Evolutionary conservation across 2,329 filamentous ascomycete species (phyloP), one percentile per base, ranked within the genome.

Genomic region (Hymenotorrendiella dingleyae): DNA sequence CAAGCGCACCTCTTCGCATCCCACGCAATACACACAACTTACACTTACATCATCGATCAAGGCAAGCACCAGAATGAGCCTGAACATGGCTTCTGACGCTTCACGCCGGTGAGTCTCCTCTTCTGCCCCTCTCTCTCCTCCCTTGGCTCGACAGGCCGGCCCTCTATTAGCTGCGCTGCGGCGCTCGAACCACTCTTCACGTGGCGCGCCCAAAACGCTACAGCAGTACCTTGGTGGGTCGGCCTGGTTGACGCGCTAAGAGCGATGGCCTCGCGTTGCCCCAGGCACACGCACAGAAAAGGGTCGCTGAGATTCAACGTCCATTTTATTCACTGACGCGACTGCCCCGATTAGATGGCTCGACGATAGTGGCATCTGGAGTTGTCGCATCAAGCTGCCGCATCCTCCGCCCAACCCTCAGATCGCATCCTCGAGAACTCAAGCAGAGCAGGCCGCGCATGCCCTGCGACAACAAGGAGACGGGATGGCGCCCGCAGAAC

Each of bases 371-470:
- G 54, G 56, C 30, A 56, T 57, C 40, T 57, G 52, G 55, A 56
- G 54, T 38, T 61, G 59, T 55, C 57, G 57, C 44, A 61, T 61
- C 42, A 60, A 60, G 45, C 45, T 60, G 3, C 49, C 56, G 21
- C 50, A 52, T 23, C 36, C 52, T 7, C 48, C 50, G 9, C 24
- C 38, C 20, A 43, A 54, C 6, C 21, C 40, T 24, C 40, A 32
- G 3, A 20, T 14, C 33, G 35, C 36, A 23, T 26, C 33, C 11
- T 32, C 28, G 16, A 34, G 23, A 36, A 26, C 33, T 4, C 19
- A 20, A 16, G 24, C 40, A 32, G 33, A 36, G 12, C n/a, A 34
- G 17, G 17, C 36, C 35, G 30, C 39, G 32, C 30, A 36, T 42
- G n/a, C n/a, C n/a, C n/a, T n/a, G n/a, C 29, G 6, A 1, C 36